Percentiles rank a stretch among this genome's conserved stretches.
phyloP scores from a whole-genome alignment of 768 basidiomycete species.

The Tylopilus sp. region DNA sequence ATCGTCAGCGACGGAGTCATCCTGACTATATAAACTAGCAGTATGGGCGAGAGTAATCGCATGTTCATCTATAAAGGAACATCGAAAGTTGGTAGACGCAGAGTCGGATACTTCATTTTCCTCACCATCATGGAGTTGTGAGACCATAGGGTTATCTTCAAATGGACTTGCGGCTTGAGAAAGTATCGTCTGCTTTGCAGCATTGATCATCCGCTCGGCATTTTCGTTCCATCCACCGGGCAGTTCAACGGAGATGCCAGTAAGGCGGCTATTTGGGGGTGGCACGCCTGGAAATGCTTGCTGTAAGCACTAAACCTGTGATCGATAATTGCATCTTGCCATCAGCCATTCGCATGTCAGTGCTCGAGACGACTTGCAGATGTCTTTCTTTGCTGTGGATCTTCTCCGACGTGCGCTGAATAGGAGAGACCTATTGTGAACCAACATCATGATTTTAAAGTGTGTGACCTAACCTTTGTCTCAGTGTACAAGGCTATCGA shows the following conservation, averaged over 20 bases:
- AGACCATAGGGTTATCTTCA: not conserved
- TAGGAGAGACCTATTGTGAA: no score
- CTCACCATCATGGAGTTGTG: not conserved
- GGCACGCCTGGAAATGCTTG: not conserved
- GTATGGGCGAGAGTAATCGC: not conserved
- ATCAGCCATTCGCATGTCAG: not conserved
- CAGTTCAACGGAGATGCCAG: not conserved
- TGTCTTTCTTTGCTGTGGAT: not conserved
- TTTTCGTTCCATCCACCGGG: not conserved
- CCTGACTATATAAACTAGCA: not conserved
- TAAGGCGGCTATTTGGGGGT: not conserved
- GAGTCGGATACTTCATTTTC: not conserved
- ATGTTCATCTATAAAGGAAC: not conserved
- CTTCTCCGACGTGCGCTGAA: no score
- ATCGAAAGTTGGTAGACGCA: not conserved
- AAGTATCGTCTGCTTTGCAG: not conserved
- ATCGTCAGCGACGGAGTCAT: not conserved
- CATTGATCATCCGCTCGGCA: not conserved
- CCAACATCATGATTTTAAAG: no score
- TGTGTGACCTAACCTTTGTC: no score
- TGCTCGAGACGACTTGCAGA: constrained; percentile 1
- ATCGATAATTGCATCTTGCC: not conserved
- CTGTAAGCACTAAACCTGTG: not conserved
- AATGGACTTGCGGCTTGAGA: not conserved
- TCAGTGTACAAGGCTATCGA: no score